Percentiles rank a stretch among this genome's conserved stretches.
Evolutionary conservation across 495 filamentous ascomycete genomes (phyloP).

Genomic region (Neurospora sp.): DNA sequence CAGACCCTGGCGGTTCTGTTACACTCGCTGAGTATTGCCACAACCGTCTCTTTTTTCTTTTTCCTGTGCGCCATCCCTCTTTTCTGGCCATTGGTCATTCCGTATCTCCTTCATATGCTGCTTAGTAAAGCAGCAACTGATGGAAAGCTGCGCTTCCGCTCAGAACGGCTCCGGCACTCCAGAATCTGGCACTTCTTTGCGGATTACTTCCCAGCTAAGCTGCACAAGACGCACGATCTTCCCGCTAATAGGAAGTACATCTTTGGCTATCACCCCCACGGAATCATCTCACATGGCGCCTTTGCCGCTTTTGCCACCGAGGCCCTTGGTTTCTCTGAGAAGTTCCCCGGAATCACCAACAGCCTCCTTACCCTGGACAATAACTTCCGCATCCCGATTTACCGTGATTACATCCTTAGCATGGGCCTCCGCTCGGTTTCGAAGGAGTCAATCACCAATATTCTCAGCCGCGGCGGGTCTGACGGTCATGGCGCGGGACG

Average conservation of each 20-base stretch:
- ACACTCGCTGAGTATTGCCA: conserved; percentile 73
- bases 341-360: conserved; percentile 95
- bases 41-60: conserved; percentile 73
- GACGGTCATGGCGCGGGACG: conserved; percentile 87
- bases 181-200: conserved; percentile 81
- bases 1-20: conserved; percentile 80
- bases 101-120: conserved; percentile 76
- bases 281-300: conserved; percentile 91
- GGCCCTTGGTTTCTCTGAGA: conserved; percentile 71
- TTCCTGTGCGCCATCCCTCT: conserved; percentile 83
- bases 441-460: conserved; percentile 78
- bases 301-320: conserved; percentile 91
- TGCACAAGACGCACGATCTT: conserved; percentile 75
- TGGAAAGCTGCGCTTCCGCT: conserved; percentile 63
- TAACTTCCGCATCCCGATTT: conserved; percentile 90
- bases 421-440: conserved; percentile 85
- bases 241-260: conserved; percentile 86
- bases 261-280: conserved; percentile 95
- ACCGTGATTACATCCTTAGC: conserved; percentile 80
- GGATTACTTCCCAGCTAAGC: conserved; percentile 78
- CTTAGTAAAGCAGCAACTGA: conserved; percentile 66
- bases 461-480: conserved; percentile 63
- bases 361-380: conserved; percentile 83
- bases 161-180: conserved; percentile 59
- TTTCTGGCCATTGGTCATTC: conserved; percentile 83